Base-by-base conservation (phyloP, 148 eudicot species). In the Limonium bicolor region DNA sequence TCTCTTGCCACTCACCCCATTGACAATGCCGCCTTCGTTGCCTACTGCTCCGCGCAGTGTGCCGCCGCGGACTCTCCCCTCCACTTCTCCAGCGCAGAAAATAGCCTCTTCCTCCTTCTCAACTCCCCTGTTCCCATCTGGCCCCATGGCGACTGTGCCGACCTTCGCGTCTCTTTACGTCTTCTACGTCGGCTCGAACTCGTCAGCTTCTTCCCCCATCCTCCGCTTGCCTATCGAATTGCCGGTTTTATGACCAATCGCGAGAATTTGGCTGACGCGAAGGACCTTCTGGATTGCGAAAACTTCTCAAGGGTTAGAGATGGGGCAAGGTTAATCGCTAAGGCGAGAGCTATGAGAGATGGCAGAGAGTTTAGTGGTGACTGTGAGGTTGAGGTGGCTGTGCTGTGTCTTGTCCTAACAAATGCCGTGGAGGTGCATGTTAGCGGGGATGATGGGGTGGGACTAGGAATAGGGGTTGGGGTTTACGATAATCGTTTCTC, bases 361-460 rank as follows among this genome's bases (percentile, higher is more conserved):
- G 62, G 55, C 15, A 29, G 50, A 19, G 60, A 22, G 12, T 16
- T 21, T 27, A 59, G 27, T 2, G 38, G n/a, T 12, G 59, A 56
- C n/a, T 65, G 54, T 39, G 48, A 59, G 16, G 1, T 78, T 47
- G 79, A 69, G 51, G 80, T 63, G 70, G 74, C 47, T 31, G 58
- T 60, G 27, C 24, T 82, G 60, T 78, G 82, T 18, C 23, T 61
- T 42, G 82, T 78, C 30, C 16, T 71, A 20, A 74, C 80, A 4
- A 82, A 82, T 34, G 82, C 77, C 5, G 94, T 78, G 47, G 94
- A 82, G 70, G 78, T 82, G 34, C 73, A 56, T 29, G 41, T 71
- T 20, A 25, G 38, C 23, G 43, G 48, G 26, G 72, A 65, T n/a
- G 6, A 25, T 46, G 27, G 25, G 56, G 7, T 28, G n/a, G n/a